Percentiles rank a stretch among this genome's conserved stretches.
Evolutionary conservation across 768 basidiomycete species (phyloP).

Genomic region (Trametes cubensis): DNA sequence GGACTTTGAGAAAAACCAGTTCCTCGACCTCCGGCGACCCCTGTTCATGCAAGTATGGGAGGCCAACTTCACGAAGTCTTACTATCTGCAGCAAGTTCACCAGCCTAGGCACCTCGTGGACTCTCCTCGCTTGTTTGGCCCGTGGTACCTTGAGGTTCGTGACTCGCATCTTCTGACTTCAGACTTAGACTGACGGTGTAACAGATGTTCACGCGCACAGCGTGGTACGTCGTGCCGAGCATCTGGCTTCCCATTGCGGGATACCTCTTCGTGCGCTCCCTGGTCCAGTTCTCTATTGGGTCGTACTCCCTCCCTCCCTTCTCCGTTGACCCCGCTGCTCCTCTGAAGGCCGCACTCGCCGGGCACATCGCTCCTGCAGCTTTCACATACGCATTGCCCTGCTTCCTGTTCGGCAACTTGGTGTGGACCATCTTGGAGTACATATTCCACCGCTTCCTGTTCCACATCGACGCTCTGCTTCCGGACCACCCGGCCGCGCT

Average conservation of each 20-base stretch:
- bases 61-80: conserved; percentile 90
- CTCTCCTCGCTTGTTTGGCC: conserved; percentile 86
- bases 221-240: conserved; percentile 92
- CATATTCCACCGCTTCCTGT: conserved; percentile 90
- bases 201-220: conserved; percentile 79
- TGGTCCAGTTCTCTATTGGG: conserved; percentile 68
- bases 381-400: conserved; percentile 57
- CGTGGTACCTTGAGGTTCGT: conserved; percentile 75
- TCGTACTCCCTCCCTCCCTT: conserved; percentile 65
- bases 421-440: conserved; percentile 97
- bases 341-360: conserved; percentile 46
- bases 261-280: conserved; percentile 81
- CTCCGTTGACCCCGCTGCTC: conserved; percentile 55
- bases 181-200: neutral
- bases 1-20: conserved; percentile 89
- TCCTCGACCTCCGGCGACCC: conserved; percentile 87
- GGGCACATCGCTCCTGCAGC: conserved; percentile 51
- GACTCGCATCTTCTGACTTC: neutral
- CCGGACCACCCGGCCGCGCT: conserved; percentile 84
- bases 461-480: conserved; percentile 88
- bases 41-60: conserved; percentile 86
- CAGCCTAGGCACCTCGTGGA: conserved; percentile 88
- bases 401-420: conserved; percentile 83
- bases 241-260: conserved; percentile 88
- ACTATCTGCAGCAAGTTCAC: conserved; percentile 95